These are phyloP conservation scores for Cryoendolithus antarcticus DNA, from an alignment of 2,329 filamentous ascomycete species.

Conservation along the genomic window DNA sequence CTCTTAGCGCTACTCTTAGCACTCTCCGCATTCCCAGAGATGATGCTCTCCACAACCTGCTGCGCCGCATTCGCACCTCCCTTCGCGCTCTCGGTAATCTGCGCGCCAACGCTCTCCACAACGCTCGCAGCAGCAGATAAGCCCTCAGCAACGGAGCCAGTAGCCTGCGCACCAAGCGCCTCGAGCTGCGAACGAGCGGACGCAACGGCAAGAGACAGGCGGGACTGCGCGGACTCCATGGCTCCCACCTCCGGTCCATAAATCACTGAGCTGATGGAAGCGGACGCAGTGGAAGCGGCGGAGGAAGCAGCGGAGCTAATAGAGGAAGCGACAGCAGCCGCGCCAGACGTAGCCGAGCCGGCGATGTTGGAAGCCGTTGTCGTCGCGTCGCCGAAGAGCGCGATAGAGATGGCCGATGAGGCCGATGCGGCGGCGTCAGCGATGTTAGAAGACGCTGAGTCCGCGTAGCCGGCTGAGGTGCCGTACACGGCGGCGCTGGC, in stretches of 20 bases:
- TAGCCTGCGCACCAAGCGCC: not conserved
- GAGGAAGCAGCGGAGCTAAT: conserved; percentile 25
- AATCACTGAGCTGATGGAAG: conserved; percentile 31
- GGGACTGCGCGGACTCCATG: conserved; percentile 32
- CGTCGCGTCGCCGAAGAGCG: conserved; percentile 45
- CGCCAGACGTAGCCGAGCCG: conserved; percentile 31
- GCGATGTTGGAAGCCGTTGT: conserved; percentile 34
- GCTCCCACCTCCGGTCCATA: conserved; percentile 41
- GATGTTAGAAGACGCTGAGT: conserved; percentile 42
- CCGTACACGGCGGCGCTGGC: conserved; percentile 45
- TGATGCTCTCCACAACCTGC: too few relatives aligned
- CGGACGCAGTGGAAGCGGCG: conserved; percentile 29
- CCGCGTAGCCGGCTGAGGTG: conserved; percentile 38
- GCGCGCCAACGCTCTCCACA: too few relatives aligned
- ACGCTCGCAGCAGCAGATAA: too few relatives aligned
- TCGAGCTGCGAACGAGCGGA: not conserved
- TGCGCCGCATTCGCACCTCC: not conserved
- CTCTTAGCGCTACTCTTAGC: too few relatives aligned
- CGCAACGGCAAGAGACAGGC: conserved; percentile 26
- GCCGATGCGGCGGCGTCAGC: conserved; percentile 43
- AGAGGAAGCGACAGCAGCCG: conserved; percentile 34
- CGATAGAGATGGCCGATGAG: conserved; percentile 41
- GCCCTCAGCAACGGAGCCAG: too few relatives aligned
- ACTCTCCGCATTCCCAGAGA: too few relatives aligned
- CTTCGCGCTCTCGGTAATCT: conserved; percentile 2